Evolutionary conservation across 164 flowering plant species (phyloP).

Genomic region (Tinospora cordifolia): DNA sequence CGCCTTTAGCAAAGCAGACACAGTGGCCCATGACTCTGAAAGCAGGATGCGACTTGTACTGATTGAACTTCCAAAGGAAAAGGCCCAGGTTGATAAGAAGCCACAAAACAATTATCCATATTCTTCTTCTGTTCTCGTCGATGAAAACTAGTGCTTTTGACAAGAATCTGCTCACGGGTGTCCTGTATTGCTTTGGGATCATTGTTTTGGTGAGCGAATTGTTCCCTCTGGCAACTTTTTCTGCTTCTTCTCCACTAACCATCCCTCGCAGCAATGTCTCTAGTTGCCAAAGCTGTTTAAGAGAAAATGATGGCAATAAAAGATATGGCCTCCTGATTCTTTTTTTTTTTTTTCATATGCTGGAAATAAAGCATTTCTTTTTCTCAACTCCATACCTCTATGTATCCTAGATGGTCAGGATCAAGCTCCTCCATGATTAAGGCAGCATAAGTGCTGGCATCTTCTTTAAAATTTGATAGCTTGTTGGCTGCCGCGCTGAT

Average conservation of each 20-base stretch:
- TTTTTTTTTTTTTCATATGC: not conserved
- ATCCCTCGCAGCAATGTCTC: conserved; percentile 65
- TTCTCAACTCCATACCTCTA: conserved; percentile 50
- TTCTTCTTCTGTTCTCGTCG: conserved; percentile 65
- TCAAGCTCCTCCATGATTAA: conserved; percentile 96
- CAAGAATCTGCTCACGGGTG: conserved; percentile 41
- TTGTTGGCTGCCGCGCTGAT: conserved; percentile 90
- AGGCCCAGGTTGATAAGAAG: conserved; percentile 35
- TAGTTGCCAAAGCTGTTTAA: conserved; percentile 81
- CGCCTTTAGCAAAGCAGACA: conserved; percentile 75
- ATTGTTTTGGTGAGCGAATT: conserved; percentile 59
- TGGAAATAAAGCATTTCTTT: not conserved
- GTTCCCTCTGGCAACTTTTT: conserved; percentile 15
- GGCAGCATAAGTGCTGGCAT: conserved; percentile 69
- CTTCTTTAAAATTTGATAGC: conserved; percentile 56
- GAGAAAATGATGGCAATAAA: conserved; percentile 2
- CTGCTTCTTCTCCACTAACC: conserved; percentile 36
- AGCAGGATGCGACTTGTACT: conserved; percentile 21
- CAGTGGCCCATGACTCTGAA: conserved; percentile 69
- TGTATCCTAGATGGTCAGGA: conserved; percentile 79
- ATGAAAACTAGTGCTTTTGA: conserved; percentile 31
- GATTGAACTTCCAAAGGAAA: conserved; percentile 49
- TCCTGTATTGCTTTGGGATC: conserved; percentile 70
- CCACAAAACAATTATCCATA: conserved; percentile 67
- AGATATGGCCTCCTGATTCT: not conserved